Conservation (phyloP, 106 monocot genomes). For the Dendrobium nobile region DNA sequence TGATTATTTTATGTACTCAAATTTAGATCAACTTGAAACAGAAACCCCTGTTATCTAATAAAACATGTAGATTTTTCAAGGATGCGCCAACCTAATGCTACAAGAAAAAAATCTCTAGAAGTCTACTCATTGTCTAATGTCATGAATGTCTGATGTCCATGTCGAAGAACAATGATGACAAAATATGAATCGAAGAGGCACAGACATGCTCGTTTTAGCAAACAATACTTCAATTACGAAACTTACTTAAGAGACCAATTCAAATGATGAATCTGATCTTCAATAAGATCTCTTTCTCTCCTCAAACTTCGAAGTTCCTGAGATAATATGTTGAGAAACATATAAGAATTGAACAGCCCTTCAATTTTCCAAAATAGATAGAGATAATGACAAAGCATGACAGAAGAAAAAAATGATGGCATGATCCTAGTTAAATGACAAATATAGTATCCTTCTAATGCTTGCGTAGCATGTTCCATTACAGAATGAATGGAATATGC, state of each 20-base stretch:
- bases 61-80: background rate
- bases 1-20: background rate
- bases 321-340: background rate
- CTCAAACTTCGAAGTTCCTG: conserved; percentile 73
- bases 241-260: conserved; percentile 85
- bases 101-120: background rate
- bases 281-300: conserved; percentile 55
- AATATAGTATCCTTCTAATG: background rate
- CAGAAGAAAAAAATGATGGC: background rate
- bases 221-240: background rate
- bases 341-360: background rate
- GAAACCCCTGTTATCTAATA: background rate
- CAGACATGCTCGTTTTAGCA: background rate
- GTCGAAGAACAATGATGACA: background rate
- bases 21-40: background rate
- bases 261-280: conserved; percentile 81
- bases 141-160: background rate
- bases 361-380: background rate
- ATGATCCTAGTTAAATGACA: background rate
- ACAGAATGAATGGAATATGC: background rate
- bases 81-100: background rate
- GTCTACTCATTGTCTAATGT: background rate
- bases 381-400: background rate
- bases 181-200: background rate
- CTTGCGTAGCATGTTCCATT: background rate